These are phyloP conservation scores for Phanerodontia chrysosporium DNA, from an alignment of 768 basidiomycete species.

Conservation along the genomic window DNA sequence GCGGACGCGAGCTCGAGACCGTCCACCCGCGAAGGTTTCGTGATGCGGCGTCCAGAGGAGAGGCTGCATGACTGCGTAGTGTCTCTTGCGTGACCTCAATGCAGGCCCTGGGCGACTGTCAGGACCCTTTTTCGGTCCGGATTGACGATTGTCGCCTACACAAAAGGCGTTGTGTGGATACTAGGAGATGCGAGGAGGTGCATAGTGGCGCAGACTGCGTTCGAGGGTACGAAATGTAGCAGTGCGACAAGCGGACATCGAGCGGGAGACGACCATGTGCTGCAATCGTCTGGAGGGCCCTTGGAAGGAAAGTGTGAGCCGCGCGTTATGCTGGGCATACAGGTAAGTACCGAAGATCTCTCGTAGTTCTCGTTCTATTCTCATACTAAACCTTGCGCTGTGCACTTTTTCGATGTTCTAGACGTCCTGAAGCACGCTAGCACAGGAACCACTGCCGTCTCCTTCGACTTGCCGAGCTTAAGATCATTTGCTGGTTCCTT, in stretches of 20 bases:
- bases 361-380: neutral
- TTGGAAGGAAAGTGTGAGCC: neutral
- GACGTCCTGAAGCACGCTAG: neutral
- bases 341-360: neutral
- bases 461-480: too few species aligned
- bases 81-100: too few species aligned
- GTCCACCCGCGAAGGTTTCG: neutral
- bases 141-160: neutral
- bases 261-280: neutral
- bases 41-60: neutral
- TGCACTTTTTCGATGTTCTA: neutral
- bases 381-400: neutral
- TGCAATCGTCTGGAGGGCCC: neutral
- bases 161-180: neutral
- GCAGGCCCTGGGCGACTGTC: too few species aligned
- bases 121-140: too few species aligned
- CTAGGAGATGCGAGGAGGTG: neutral
- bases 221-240: neutral
- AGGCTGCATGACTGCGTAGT: neutral
- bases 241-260: neutral
- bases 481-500: too few species aligned
- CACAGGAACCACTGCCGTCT: too few species aligned
- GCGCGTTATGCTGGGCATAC: neutral
- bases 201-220: neutral
- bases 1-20: neutral